phyloP scores from a whole-genome alignment of 2,329 filamentous ascomycete genomes.

The Diaporthe ilicicola region DNA sequence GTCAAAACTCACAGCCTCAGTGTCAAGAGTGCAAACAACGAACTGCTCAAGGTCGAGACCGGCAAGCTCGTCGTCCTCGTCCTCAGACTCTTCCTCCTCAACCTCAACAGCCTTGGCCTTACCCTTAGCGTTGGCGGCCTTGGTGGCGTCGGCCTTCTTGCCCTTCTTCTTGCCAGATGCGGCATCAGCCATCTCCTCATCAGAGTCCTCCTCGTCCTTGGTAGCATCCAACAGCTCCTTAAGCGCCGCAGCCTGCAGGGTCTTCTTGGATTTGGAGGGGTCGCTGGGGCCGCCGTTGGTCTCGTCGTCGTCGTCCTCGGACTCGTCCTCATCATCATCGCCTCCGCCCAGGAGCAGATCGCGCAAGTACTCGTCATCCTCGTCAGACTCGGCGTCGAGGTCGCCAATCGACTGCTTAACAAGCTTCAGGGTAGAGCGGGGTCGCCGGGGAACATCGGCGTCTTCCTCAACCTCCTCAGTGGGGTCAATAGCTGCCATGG shows the following conservation, averaged over 20 bases:
- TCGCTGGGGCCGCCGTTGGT: conserved; percentile 91
- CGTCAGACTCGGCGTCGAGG: conserved; percentile 68
- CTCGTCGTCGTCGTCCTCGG: conserved; percentile 67
- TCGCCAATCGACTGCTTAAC: conserved; percentile 74
- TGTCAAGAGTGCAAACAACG: conserved; percentile 95
- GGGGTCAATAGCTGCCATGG: conserved; percentile 98
- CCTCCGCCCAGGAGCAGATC: conserved; percentile 59
- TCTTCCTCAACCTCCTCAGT: conserved; percentile 75
- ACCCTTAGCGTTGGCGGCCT: conserved; percentile 39
- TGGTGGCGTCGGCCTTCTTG: conserved; percentile 57
- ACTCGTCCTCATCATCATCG: conserved; percentile 62
- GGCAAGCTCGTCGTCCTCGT: conserved; percentile 65
- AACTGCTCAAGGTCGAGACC: conserved; percentile 82
- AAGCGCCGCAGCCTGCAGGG: conserved; percentile 78
- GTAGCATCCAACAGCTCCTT: conserved; percentile 80
- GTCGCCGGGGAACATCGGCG: conserved; percentile 66
- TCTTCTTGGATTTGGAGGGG: conserved; percentile 87
- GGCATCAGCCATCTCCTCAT: conserved; percentile 73
- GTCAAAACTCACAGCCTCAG: conserved; percentile 75
- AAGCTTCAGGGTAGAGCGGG: conserved; percentile 89
- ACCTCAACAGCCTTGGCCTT: conserved; percentile 63
- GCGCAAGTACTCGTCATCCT: conserved; percentile 72
- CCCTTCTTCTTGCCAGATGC: conserved; percentile 69
- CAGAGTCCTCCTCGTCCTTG: conserved; percentile 63
- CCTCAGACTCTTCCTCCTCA: conserved; percentile 59